Base-by-base conservation (phyloP, 352 stramenopile species). In the Phytophthora hybrid region DNA sequence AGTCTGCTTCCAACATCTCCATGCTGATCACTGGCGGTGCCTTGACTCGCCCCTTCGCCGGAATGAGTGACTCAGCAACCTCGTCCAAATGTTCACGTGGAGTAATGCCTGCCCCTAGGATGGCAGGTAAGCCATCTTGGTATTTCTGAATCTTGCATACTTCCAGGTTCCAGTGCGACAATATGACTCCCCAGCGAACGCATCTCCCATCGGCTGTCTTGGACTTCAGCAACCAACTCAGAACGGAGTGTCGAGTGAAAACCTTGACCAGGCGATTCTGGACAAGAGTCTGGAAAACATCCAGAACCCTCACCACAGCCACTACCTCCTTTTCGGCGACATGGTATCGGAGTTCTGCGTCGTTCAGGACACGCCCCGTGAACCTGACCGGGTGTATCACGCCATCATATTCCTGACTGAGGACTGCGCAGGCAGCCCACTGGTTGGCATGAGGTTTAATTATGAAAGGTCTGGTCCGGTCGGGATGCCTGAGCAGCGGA, bases 11-110 rank as follows among this genome's bases (percentile, higher is more conserved):
- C 2, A 65, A 26, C 59, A 65, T 65, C 13, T 65, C 59, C 3
- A 57, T 16, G 13, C 59, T 65, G 26, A 65, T 54, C 1, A 65
- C 31, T n/a, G 59, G 59, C 7, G 59, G 59, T 34, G 44, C 18
- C 23, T 57, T 61, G n/a, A 51, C 18, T 0, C 9, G n/a, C 9
- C 55, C 55, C 32, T 61, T 61, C n/a, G 32, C 32, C 9, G 55
- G 55, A 11, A 51, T 51, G 19, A 61, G 32, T 4, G 9, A n/a
- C 4, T 61, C 34, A 9, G 34, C 55, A 2, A 61, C 31, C 3
- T 61, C 18, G 21, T 61, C 55, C 31, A 61, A 5, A 11, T 49
- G 55, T 51, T 61, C 55, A 4, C 53, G 53, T 2, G 53, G 26
- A 4, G 53, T 59, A 5, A 59, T 59, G 4, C 53, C 53, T 1